Evolutionary conservation across 83 land plant species (phyloP).

Genomic region (Diphasiastrum complanatum): DNA sequence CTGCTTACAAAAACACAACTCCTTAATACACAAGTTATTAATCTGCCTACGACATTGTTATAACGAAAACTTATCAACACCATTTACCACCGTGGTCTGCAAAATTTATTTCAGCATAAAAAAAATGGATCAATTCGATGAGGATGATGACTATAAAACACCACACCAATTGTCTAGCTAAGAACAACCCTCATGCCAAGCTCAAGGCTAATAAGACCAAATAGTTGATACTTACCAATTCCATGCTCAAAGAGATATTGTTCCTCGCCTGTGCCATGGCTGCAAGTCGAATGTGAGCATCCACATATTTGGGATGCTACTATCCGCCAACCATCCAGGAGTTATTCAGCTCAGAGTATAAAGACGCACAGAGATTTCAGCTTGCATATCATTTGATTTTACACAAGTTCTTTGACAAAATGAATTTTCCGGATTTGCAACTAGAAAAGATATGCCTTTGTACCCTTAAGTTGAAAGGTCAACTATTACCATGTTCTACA

Average conservation of each 20-base stretch:
- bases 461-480: too few relatives aligned
- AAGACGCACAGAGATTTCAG: too few relatives aligned
- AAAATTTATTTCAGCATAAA: neutral
- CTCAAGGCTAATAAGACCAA: neutral
- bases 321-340: neutral
- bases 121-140: neutral
- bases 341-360: too few relatives aligned
- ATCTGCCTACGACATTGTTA: too few relatives aligned
- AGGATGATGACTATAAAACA: neutral
- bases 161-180: neutral
- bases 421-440: too few relatives aligned
- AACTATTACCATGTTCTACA: too few relatives aligned
- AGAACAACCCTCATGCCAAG: neutral
- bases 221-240: constrained; percentile 48
- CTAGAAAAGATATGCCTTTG: too few relatives aligned
- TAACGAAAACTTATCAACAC: too few relatives aligned
- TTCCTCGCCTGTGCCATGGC: constrained; percentile 81
- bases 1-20: neutral
- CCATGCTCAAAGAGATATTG: constrained; percentile 61
- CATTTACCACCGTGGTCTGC: neutral
- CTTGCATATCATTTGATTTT: too few relatives aligned
- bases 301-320: constrained; percentile 85
- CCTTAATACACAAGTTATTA: too few relatives aligned
- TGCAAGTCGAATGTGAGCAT: constrained; percentile 88
- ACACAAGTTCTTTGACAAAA: too few relatives aligned